Conservation (phyloP, 495 filamentous ascomycete genomes). For the Aspergillus funiculosus region DNA sequence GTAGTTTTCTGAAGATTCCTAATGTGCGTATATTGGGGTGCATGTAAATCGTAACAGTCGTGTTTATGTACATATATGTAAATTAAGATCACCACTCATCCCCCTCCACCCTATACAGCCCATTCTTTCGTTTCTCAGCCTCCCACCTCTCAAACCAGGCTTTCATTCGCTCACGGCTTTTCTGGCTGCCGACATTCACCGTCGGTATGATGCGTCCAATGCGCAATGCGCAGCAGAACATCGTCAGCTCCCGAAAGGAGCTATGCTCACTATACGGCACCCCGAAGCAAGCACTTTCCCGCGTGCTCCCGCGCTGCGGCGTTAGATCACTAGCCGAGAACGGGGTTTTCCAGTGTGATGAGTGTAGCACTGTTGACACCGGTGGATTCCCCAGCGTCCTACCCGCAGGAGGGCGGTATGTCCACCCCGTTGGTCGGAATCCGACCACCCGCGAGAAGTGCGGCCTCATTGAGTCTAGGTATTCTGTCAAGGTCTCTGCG, state of each 20-base stretch:
- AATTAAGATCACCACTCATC: slow-evolving; percentile 24
- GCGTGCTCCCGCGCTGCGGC: slow-evolving; percentile 72
- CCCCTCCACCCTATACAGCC: slow-evolving; percentile 50
- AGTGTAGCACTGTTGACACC: slow-evolving; percentile 64
- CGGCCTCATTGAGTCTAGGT: slow-evolving; percentile 68
- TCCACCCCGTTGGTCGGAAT: slow-evolving; percentile 89
- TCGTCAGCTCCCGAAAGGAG: slow-evolving; percentile 84
- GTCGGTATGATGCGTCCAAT: slow-evolving; percentile 90
- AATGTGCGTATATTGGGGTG: no score
- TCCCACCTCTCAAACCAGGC: slow-evolving; percentile 85
- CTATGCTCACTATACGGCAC: slow-evolving; percentile 96
- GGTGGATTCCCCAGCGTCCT: slow-evolving; percentile 59
- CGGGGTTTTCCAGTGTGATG: slow-evolving; percentile 62
- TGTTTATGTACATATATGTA: neutral
- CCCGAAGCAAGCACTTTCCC: slow-evolving; percentile 72
- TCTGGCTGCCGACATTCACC: slow-evolving; percentile 77
- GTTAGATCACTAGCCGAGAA: slow-evolving; percentile 62
- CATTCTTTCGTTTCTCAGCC: slow-evolving; percentile 74
- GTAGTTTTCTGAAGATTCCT: no score
- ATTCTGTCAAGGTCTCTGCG: slow-evolving; percentile 80
- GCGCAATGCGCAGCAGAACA: slow-evolving; percentile 82
- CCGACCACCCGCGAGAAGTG: slow-evolving; percentile 84
- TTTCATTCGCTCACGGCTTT: slow-evolving; percentile 77
- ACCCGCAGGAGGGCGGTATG: slow-evolving; percentile 65
- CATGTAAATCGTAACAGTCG: neutral